Base-by-base conservation (phyloP, 768 basidiomycete species). In the Boletus rex-veris region DNA sequence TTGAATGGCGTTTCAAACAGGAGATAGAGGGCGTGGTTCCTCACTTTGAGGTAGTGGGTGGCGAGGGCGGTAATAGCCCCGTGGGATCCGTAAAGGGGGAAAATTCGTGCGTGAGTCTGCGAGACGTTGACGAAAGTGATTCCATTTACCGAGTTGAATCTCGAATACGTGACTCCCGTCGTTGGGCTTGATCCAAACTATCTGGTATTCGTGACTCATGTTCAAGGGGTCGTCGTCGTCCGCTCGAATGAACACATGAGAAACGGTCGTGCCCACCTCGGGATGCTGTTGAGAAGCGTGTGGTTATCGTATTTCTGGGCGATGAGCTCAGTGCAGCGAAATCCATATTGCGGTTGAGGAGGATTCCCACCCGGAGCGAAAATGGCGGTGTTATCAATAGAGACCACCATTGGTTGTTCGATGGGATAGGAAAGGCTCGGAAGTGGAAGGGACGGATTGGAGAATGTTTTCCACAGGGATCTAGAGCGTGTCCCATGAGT, bases 81-180 rank as follows among this genome's bases (percentile, higher is more conserved):
- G 79, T 80, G 0, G 80, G 78, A 52, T 78, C 66, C 0, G 76
- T 81, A 66, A 84, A 85, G 1, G 83, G 80, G 1, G 81, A 82
- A 9, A 9, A n/a, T 36, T 4, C 4, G 16, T 11, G 18, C 28
- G 24, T 7, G 19, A 30, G 33, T 45, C 31, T 18, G 30, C 14
- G 7, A 5, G 21, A 40, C 16, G 38, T 19, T 11, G 16, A 18
- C 3, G 11, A n/a, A 21, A 43, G 18, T 14, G 0, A 5, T 14
- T 3, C 59, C 74, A 26, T 26, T 16, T 54, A 82, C 83, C 83
- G 7, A 84, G 71, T 58, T 84, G 81, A 38, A 84, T 67, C 6
- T 75, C 80, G 60, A 86, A 86, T 19, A 84, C 73, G 67, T 83
- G 82, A 4, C 77, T 73, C 7, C 82, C 81, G 58, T 85, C 84